Base-by-base conservation (phyloP, 345 rosid species). In the Populus alba region DNA sequence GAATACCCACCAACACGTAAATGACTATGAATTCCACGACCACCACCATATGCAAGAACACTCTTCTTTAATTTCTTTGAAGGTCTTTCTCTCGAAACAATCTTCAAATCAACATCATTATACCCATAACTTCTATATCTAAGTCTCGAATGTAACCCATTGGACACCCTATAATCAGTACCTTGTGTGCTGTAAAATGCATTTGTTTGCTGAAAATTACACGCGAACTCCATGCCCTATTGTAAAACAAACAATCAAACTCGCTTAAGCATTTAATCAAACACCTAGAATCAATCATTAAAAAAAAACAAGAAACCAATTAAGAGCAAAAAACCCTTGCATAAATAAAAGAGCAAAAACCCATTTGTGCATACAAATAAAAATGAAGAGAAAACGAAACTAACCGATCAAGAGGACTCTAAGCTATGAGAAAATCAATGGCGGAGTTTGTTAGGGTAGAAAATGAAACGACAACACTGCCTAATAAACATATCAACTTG, bases 191-290 rank as follows among this genome's bases (percentile, higher is more conserved):
- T 49, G 49, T 39, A 77, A 75, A 83, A 70, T 62, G 85, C 75
- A 86, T 81, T 83, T 29, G 87, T 79, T 78, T 81, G 90, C 84
- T 70, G 83, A 75, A 91, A 66, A 81, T 89, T 39, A 85, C 82
- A 86, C 17, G 91, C 87, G 63, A 82, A 84, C 57, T 87, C 95
- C 98, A 94, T 94, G 55, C 55, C 84, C 68, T 38, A 22, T 38
- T 17, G 71, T 10, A 59, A 23, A 59, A 59, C 15, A 59, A 23
- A 59, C 11, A 59, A 59, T 70, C 71, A 63, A 66, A 63, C 82
- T 80, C 87, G 80, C 75, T 43, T 57, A 17, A 63, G 63, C 87
- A 77, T 87, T 82, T 63, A 69, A 75, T 79, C 85, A 81, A 82
- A 79, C 88, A 83, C 82, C 94, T 87, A 86, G 69, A 18, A 27